These are phyloP conservation scores for Nigrospora osmanthi DNA, from an alignment of 2,329 filamentous ascomycete species.

Conservation along the genomic window DNA sequence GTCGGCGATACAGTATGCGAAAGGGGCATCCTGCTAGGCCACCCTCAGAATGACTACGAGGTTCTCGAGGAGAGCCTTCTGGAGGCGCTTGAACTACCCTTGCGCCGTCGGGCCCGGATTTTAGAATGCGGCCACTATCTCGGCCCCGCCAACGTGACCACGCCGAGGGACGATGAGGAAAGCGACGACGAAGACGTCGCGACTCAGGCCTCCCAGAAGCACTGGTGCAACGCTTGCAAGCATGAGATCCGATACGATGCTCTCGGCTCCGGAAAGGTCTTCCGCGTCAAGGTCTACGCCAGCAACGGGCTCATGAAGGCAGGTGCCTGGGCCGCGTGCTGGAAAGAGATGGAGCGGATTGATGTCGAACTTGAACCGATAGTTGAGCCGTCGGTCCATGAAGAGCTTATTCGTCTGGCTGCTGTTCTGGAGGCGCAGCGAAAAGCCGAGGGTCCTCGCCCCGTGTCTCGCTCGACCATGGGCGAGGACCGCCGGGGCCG, in stretches of 20 bases:
- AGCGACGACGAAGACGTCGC: constrained; percentile 35
- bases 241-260: constrained; percentile 47
- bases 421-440: constrained; percentile 31
- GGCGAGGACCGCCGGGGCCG: constrained; percentile 4
- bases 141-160: constrained; percentile 46
- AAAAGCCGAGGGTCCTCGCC: too few relatives aligned
- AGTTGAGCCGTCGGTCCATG: constrained; percentile 50
- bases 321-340: constrained; percentile 87
- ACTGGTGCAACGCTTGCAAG: constrained; percentile 51
- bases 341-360: constrained; percentile 98
- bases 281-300: constrained; percentile 82
- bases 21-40: constrained; percentile 66
- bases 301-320: constrained; percentile 91
- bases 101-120: constrained; percentile 56
- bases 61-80: constrained; percentile 69
- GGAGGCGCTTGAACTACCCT: constrained; percentile 64
- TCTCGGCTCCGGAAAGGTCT: constrained; percentile 49
- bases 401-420: constrained; percentile 51
- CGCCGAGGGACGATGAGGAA: constrained; percentile 33
- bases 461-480: neutral
- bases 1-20: constrained; percentile 66
- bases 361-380: constrained; percentile 85
- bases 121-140: constrained; percentile 73
- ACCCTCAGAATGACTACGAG: constrained; percentile 75
- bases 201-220: constrained; percentile 28